Base-by-base conservation (phyloP, 2,329 filamentous ascomycete genomes). In the Exophiala dermatitidis region DNA sequence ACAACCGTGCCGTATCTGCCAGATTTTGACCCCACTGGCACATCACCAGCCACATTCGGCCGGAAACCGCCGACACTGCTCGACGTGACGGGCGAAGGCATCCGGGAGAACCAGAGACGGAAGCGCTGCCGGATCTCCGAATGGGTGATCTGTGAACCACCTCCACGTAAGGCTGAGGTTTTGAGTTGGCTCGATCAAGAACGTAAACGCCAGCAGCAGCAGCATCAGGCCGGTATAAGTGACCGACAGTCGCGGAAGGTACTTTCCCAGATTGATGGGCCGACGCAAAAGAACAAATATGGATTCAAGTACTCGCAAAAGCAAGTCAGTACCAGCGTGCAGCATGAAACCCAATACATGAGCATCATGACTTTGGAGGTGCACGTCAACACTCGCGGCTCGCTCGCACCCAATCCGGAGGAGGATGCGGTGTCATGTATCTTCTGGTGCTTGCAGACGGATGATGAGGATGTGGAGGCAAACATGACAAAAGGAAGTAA, bases 341-440 rank as follows among this genome's bases (percentile, higher is more conserved):
- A 88, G 64, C 87, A 91, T 60, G 88, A 94, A 67, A 83, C 82
- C 2, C 87, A 93, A 62, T 95, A 95, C 67, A 97, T 98, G 93
- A 95, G 88, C 62, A 89, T 86, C 12, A 90, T 98, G 88, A 94
- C 90, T 61, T 71, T 98, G 4, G 93, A 98, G 67, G 73, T 97
- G 3, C 91, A 98, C 66, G 85, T 94, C 57, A 95, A 95, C 62
- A 93, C 86, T 3, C 80, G 91, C 52, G 88, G 82, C 4, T 83
- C 81, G 46, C 76, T 96, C 5, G 80, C 89, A 2, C 90, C 93
- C 1, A 90, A 98, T 64, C 93, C 93, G 0, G 88, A 91, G 62
- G 80, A 94, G 61, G 93, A 98, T 67, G 87, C 91, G 62, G 81
- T 98, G 2, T 81, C 86, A 58, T 90, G 86, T 64, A 79, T 97